Evolutionary conservation across 805 yeast species (phyloP), one percentile per base, ranked within the genome.

Genomic region (Ogataea corticis): DNA sequence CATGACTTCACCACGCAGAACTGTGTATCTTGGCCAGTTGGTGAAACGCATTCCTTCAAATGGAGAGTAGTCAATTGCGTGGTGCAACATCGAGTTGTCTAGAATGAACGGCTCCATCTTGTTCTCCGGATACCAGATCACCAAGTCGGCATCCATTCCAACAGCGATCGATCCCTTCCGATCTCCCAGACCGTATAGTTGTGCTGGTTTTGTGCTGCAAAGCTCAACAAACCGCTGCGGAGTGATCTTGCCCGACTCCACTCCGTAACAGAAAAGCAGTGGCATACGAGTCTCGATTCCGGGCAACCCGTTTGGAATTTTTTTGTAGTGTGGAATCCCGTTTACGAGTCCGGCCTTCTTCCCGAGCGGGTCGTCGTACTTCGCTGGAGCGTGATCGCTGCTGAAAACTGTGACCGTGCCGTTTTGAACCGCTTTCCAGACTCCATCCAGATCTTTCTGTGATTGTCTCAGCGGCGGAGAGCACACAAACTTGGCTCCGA

Each of bases 211-310:
- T 2, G 76, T 67, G 15, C 69, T 65, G 19, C 73, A 65, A 18
- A 75, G 48, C 53, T 75, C 78, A 14, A 75, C 79, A 48, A 70
- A 72, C 48, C 61, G 68, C 48, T 72, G 69, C 4, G 71, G 66
- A 3, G 70, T 51, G 33, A 75, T 69, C 44, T 66, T 59, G 1
- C 71, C 70, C 2, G 67, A 67, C 41, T 66, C 66, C 13, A 70
- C 76, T 29, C 79, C 80, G 42, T 70, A 66, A 49, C 72, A 62
- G 54, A 65, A 73, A 14, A 71, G 57, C 32, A 75, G 49, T 2
- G 77, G 77, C 51, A 75, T 37, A 49, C 80, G 56, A 2, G 77
- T 72, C 51, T 75, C 78, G 18, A 75, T 67, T 6, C 80, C 79
- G 3, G 79, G 76, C 37, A 74, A 49, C 2, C 79, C 80, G 49